Percentiles rank a stretch among this genome's conserved stretches.
phyloP scores from a whole-genome alignment of 495 filamentous ascomycete species.

The Trichoderma reesei region DNA sequence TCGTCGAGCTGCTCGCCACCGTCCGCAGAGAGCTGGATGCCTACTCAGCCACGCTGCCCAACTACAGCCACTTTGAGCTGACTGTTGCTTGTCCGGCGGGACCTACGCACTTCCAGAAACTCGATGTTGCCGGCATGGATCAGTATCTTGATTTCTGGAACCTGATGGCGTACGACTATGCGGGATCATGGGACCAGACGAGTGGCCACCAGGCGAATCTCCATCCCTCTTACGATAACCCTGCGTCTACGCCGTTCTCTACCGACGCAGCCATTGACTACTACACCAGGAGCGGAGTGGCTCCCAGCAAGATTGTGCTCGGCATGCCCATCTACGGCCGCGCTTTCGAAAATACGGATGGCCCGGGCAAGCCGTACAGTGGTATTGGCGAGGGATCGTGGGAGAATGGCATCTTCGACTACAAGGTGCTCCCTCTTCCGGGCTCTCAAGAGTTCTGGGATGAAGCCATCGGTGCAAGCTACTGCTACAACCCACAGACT shows the following conservation, averaged over 20 bases:
- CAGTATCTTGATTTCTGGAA: constrained; percentile 87
- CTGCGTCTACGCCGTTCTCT: constrained; percentile 57
- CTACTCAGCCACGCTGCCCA: constrained; percentile 36
- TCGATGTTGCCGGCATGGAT: constrained; percentile 68
- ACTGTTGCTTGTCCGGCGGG: constrained; percentile 67
- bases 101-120: constrained; percentile 61
- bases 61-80: constrained; percentile 59
- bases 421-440: constrained; percentile 53
- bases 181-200: constrained; percentile 63
- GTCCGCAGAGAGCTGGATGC: constrained; percentile 54
- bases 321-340: constrained; percentile 92
- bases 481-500: constrained; percentile 54
- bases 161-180: constrained; percentile 78
- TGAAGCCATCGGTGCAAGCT: constrained; percentile 51
- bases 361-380: constrained; percentile 55
- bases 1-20: constrained; percentile 61
- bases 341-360: constrained; percentile 68
- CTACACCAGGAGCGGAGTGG: constrained; percentile 58
- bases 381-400: constrained; percentile 72
- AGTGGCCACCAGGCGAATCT: constrained; percentile 81
- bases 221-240: constrained; percentile 43
- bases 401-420: constrained; percentile 87
- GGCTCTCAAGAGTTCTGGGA: constrained; percentile 46
- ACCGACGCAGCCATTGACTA: constrained; percentile 56
- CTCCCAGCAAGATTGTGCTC: constrained; percentile 61